Percentiles rank a stretch among this genome's conserved stretches.
These are phyloP conservation scores for Leishmania amazonensis DNA, from an alignment of 208 protist genomes.

Conservation along the genomic window DNA sequence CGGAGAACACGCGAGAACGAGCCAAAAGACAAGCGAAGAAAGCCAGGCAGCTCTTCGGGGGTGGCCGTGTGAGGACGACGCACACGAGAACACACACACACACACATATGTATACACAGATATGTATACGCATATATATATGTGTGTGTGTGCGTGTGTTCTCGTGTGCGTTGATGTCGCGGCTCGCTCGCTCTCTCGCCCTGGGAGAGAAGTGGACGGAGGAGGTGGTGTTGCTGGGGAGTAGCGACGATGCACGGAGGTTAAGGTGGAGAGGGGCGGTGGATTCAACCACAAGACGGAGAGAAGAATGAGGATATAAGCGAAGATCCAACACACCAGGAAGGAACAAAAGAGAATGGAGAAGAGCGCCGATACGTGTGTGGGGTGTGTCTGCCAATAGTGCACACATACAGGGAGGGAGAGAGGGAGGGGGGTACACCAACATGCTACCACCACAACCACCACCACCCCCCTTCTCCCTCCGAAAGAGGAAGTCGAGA, in stretches of 20 bases:
- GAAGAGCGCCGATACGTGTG: neutral
- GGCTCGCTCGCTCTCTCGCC: neutral
- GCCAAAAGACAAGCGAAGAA: neutral
- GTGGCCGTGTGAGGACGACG: neutral
- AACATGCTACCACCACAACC: neutral
- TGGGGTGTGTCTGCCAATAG: neutral
- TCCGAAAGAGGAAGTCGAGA: neutral
- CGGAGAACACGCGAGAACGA: neutral
- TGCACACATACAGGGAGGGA: neutral
- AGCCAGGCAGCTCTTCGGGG: neutral
- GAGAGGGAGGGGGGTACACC: neutral
- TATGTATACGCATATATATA: neutral
- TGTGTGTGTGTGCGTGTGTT: neutral
- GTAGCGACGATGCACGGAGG: neutral
- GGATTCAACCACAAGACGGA: neutral
- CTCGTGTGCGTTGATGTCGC: neutral
- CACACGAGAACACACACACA: neutral
- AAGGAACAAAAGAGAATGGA: neutral
- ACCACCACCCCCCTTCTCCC: neutral
- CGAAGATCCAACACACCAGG: neutral
- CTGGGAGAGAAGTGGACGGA: neutral
- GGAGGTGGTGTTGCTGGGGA: neutral
- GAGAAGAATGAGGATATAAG: neutral
- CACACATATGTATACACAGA: neutral
- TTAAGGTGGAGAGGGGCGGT: neutral